Percentiles rank a stretch among this genome's conserved stretches.
Conservation (phyloP, 148 eudicot genomes). For the Chenopodium album region DNA sequence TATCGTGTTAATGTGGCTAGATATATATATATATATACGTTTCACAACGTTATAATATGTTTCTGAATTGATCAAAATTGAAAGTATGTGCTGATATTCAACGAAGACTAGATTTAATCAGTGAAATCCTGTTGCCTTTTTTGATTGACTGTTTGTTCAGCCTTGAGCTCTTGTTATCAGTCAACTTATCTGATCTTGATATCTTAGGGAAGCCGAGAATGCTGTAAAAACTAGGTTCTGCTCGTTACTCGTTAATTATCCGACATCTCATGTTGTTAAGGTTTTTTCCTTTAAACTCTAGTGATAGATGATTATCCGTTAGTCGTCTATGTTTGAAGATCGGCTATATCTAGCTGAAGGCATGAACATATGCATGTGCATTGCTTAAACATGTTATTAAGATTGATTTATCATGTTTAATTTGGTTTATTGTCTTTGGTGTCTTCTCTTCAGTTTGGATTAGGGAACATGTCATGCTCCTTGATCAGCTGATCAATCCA, state of each 20-base stretch:
- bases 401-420: neutral
- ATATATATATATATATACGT: too few species aligned
- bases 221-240: neutral
- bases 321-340: neutral
- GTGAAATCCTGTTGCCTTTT: neutral
- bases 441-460: neutral
- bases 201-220: too few species aligned
- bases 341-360: neutral
- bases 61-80: neutral
- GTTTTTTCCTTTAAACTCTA: neutral
- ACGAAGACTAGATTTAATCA: neutral
- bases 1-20: neutral
- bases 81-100: neutral
- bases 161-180: neutral
- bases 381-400: neutral
- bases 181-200: neutral
- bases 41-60: too few species aligned
- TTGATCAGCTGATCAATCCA: neutral
- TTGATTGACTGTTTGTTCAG: neutral
- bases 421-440: neutral
- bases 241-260: too few species aligned
- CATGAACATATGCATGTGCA: constrained; percentile 5
- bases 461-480: neutral
- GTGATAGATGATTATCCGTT: neutral
- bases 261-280: neutral